Evolutionary conservation across 169 alveolate genomes (phyloP), one percentile per base, ranked within the genome.

Genomic region (Plasmodium gaboni): DNA sequence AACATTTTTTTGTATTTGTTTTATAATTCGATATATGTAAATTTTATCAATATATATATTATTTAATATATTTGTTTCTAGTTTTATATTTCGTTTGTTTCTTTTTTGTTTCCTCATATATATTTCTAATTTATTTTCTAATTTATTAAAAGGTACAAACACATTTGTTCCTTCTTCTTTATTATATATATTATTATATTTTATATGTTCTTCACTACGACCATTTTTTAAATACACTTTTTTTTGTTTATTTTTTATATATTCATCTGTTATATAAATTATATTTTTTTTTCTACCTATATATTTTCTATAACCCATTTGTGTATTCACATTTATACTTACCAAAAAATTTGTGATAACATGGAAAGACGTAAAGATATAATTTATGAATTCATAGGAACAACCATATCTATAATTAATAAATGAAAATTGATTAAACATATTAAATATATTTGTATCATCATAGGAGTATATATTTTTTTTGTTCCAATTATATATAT

Each of bases 351-450:
- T 83, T 19, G 69, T 17, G 9, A 83, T 50, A 38, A 83, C 83
- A 68, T 83, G 91, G 17, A 83, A 83, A 15, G 91, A 83, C 0
- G 91, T 83, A 83, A 68, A 83, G 42, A 83, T 7, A 28, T 42
- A 22, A 48, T 83, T 83, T 61, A 83, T 28, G 59, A 83, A 83
- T 12, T 71, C 55, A 72, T 83, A 83, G 24, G 91, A 83, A 57
- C 85, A 83, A 1, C 91, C 91, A 22, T 83, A 83, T 68, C 91
- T 51, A 68, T 38, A 83, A 68, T 83, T 83, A 12, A 83, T 50
- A 83, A 83, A 83, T 42, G 68, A 51, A 51, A 83, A 83, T 12
- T 53, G 3, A 32, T 83, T 83, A 0, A 83, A 28, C 50, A 61
- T 68, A 55, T 67, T 59, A 60, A 38, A 57, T 32, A 51, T 67